phyloP scores from a whole-genome alignment of 2,329 filamentous ascomycete genomes.

The Cryphonectria nitschkei region DNA sequence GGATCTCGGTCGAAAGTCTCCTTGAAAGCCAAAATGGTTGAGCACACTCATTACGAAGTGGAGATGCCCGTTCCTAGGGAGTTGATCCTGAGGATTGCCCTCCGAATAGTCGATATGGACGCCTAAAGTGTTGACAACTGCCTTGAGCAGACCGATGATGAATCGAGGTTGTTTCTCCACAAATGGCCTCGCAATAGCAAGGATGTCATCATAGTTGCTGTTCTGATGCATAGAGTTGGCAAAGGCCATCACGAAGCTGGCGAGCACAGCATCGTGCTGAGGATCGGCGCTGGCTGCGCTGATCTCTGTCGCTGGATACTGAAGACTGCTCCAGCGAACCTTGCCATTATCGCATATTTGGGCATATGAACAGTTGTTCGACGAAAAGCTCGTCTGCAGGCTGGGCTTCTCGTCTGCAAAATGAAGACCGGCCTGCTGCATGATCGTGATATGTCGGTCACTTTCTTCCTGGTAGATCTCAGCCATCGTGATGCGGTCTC shows the following conservation, averaged over 20 bases:
- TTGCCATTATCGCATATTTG: conserved; percentile 63
- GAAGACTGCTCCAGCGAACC: conserved; percentile 61
- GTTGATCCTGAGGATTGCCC: conserved; percentile 70
- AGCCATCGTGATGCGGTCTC: conserved; percentile 74
- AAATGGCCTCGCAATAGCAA: conserved; percentile 66
- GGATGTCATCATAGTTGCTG: conserved; percentile 69
- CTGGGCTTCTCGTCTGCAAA: conserved; percentile 69
- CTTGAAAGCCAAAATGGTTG: conserved; percentile 74
- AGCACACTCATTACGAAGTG: conserved; percentile 79
- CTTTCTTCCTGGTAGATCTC: conserved; percentile 68
- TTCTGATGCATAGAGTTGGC: conserved; percentile 50
- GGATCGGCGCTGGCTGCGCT: conserved; percentile 51
- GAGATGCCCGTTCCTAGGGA: conserved; percentile 74
- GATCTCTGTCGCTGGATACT: conserved; percentile 54
- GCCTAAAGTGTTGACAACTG: conserved; percentile 71
- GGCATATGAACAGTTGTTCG: conserved; percentile 61
- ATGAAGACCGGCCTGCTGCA: conserved; percentile 78
- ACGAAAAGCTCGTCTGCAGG: conserved; percentile 64
- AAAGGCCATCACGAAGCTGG: conserved; percentile 60
- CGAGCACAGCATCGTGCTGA: conserved; percentile 61
- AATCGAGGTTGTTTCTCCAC: conserved; percentile 52
- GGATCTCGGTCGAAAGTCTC: conserved; percentile 62
- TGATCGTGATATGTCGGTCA: conserved; percentile 66
- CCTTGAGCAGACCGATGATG: conserved; percentile 64
- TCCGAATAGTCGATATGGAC: conserved; percentile 81